Evolutionary conservation across 1,284 basidiomycete genomes (phyloP), one percentile per base, ranked within the genome.

Genomic region (Trichosporon sp.): DNA sequence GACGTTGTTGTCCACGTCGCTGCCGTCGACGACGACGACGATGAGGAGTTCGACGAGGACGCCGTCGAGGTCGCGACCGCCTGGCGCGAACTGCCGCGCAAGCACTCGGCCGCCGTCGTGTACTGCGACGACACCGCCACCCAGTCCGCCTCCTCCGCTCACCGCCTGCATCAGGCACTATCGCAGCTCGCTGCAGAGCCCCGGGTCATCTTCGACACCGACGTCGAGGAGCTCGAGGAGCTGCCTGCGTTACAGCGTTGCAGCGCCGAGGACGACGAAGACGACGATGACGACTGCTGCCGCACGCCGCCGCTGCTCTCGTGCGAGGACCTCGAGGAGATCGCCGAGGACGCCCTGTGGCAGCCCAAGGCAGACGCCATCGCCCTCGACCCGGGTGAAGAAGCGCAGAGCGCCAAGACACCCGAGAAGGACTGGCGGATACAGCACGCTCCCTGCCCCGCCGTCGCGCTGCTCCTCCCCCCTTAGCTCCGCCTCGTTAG

Each of bases 301-400:
- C 56, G 65, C 25, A 79, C 78, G 7, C 77, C 77, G 2, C 74
- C 75, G 23, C 47, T 74, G n/a, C 64, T 65, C n/a, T 44, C 58
- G 29, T 70, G 65, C 31, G 73, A 73, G 56, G 58, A 62, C 3
- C 53, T 71, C 31, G 70, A 68, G 35, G 64, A 68, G 62, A 31
- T 70, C 11, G 42, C 64, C 12, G 56, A 60, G 15, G 56, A 31
- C 56, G 13, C 27, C 29, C 56, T 60, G 56, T 60, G 56, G 56
- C 47, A 51, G 13, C 38, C 34, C 34, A 12, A 34, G 34, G 34
- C 34, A 34, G 6, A 34, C 34, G 34, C 34, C 34, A 34, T 12
- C 6, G 34, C 34, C 34, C 9, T 42, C 38, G 38, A 8, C 15
- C 38, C 13, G 38, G 38, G 15, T 42, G 21, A 51, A 25, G 47